A percentile compares a stretch with the other conserved stretches of the same genome.
Evolutionary conservation across 2,329 filamentous ascomycete genomes (phyloP).

Genomic region (Colletotrichum chlorophyti): DNA sequence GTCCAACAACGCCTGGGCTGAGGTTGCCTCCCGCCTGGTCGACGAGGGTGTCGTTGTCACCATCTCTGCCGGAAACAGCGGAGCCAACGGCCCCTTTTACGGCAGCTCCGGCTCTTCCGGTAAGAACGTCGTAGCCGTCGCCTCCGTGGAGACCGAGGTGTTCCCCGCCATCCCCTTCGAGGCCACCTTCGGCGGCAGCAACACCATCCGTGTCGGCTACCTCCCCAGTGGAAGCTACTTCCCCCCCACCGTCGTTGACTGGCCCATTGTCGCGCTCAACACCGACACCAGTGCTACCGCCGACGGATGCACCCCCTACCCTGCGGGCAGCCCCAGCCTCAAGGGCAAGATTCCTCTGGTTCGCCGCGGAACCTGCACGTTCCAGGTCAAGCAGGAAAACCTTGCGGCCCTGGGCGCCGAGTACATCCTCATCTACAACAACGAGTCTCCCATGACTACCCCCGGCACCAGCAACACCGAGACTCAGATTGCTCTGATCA

Average conservation of each 20-base stretch:
- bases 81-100: slow-evolving; percentile 55
- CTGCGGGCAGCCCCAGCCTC: slow-evolving; percentile 23
- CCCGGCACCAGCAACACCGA: slow-evolving; percentile 23
- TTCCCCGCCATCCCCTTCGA: slow-evolving; percentile 38
- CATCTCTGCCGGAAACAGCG: slow-evolving; percentile 59
- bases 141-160: slow-evolving; percentile 45
- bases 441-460: slow-evolving; percentile 29
- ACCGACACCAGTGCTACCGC: slow-evolving; percentile 33
- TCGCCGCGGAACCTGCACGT: slow-evolving; percentile 42
- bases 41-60: slow-evolving; percentile 55
- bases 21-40: slow-evolving; percentile 48
- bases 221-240: slow-evolving; percentile 42
- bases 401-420: slow-evolving; percentile 35
- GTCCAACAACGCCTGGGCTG: slow-evolving; percentile 38
- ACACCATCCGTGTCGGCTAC: slow-evolving; percentile 38
- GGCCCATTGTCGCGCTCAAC: slow-evolving; percentile 36
- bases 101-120: slow-evolving; percentile 48
- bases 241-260: slow-evolving; percentile 42
- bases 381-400: slow-evolving; percentile 36
- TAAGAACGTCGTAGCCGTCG: slow-evolving; percentile 49
- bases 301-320: slow-evolving; percentile 37
- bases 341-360: slow-evolving; percentile 31
- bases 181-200: slow-evolving; percentile 36
- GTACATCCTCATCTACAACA: slow-evolving; percentile 40
- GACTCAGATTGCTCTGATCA: slow-evolving; percentile 33